Percentiles rank a stretch among this genome's conserved stretches.
Conservation (phyloP, 164 flowering plant genomes). For the Dillenia suffruticosa region DNA sequence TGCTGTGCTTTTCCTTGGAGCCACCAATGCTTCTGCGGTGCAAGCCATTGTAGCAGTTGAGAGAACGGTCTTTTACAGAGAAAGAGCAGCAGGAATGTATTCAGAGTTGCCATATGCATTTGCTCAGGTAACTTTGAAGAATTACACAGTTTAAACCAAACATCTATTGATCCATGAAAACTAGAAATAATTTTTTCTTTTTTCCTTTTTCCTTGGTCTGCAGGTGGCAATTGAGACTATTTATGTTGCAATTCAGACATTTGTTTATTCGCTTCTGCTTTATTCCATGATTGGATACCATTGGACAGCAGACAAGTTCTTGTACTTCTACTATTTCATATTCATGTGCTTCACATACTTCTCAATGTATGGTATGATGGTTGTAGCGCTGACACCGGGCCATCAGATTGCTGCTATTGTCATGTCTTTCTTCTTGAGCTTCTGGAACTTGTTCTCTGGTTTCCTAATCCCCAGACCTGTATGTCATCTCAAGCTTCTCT, state of each 20-base stretch:
- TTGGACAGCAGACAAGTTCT: constrained; percentile 37
- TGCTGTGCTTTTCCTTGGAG: constrained; percentile 48
- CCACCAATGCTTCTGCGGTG: constrained; percentile 39
- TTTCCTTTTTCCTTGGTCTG: background rate
- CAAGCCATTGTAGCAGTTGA: constrained; percentile 49
- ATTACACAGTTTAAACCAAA: too few species aligned
- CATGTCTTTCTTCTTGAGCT: constrained; percentile 49
- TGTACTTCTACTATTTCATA: constrained; percentile 47
- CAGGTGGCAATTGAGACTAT: constrained; percentile 55
- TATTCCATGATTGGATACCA: constrained; percentile 54
- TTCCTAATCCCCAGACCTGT: constrained; percentile 51
- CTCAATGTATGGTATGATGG: constrained; percentile 55
- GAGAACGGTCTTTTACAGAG: constrained; percentile 63
- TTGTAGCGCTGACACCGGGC: constrained; percentile 51
- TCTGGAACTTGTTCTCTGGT: constrained; percentile 66
- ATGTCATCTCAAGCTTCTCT: constrained; percentile 9
- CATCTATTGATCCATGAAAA: too few species aligned
- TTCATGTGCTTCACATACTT: constrained; percentile 48
- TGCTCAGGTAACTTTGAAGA: constrained; percentile 31
- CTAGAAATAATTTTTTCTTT: too few species aligned
- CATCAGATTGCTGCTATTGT: constrained; percentile 44
- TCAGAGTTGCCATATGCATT: constrained; percentile 45
- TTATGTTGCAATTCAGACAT: constrained; percentile 43
- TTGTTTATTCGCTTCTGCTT: constrained; percentile 38
- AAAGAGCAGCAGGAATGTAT: constrained; percentile 65